These are phyloP conservation scores for Boletus coffeatus DNA, from an alignment of 1,284 basidiomycete species.

Conservation along the genomic window DNA sequence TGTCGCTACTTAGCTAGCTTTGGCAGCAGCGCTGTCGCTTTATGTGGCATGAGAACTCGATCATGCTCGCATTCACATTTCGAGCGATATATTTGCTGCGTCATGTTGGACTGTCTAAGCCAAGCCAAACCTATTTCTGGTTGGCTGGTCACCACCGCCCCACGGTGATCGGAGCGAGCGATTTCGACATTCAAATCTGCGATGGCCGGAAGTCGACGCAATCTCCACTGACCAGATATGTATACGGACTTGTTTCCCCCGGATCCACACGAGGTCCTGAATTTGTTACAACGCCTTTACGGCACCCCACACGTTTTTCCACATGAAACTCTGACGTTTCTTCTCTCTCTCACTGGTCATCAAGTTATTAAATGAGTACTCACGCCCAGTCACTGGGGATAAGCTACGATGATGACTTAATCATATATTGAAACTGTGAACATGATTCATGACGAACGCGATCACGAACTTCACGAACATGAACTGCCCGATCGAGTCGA, in stretches of 20 bases:
- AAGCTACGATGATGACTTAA: not conserved
- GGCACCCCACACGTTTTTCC: not conserved
- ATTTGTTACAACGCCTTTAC: not conserved
- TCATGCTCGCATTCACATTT: conserved; percentile 1
- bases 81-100: not conserved
- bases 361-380: not conserved
- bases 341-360: not conserved
- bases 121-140: not conserved
- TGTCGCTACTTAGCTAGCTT: conserved; percentile 12
- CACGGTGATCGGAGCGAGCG: not conserved
- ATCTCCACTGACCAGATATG: conserved; percentile 8
- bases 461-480: not conserved
- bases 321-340: not conserved
- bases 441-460: not conserved
- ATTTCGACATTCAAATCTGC: not conserved
- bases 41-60: conserved; percentile 2
- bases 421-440: not conserved
- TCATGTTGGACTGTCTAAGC: not conserved
- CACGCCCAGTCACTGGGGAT: not conserved
- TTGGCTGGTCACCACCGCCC: not conserved
- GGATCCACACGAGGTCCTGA: not conserved
- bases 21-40: conserved; percentile 18
- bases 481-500: not conserved
- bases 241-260: not conserved
- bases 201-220: not conserved